Percentiles rank a stretch among this genome's conserved stretches.
These are phyloP conservation scores for Cadophora gregata DNA, from an alignment of 2,329 filamentous ascomycete genomes.

Conservation along the genomic window DNA sequence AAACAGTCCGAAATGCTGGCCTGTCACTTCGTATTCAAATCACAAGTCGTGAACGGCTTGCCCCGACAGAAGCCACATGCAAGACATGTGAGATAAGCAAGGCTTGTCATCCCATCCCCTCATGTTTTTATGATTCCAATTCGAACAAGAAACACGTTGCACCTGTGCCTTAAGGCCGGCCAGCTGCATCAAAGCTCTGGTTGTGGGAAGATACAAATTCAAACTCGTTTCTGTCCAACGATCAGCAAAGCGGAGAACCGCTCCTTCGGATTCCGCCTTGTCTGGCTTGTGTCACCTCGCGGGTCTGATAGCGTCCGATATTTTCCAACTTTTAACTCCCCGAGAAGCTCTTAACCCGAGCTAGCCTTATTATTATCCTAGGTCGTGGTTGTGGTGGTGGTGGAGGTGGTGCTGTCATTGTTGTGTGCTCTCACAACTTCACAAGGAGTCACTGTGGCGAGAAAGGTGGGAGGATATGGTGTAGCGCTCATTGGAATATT, in stretches of 20 bases:
- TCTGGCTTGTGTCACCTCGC: no score
- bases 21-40: not conserved
- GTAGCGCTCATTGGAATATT: not conserved
- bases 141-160: not conserved
- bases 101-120: not conserved
- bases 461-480: not conserved
- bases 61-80: not conserved
- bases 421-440: not conserved
- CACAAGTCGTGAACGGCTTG: not conserved
- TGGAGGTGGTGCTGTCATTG: constrained; percentile 1
- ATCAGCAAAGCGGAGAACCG: not conserved
- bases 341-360: not conserved
- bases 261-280: not conserved
- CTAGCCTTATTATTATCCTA: not conserved
- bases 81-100: not conserved
- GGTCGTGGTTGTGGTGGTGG: no score
- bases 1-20: constrained; percentile 3
- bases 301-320: no score
- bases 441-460: not conserved
- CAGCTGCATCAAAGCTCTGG: not conserved
- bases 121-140: not conserved
- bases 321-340: no score
- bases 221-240: not conserved
- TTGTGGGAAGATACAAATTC: no score
- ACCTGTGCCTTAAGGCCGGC: not conserved